These are phyloP conservation scores for Periconia sp. DNA, from an alignment of 2,329 filamentous ascomycete genomes.

Conservation along the genomic window DNA sequence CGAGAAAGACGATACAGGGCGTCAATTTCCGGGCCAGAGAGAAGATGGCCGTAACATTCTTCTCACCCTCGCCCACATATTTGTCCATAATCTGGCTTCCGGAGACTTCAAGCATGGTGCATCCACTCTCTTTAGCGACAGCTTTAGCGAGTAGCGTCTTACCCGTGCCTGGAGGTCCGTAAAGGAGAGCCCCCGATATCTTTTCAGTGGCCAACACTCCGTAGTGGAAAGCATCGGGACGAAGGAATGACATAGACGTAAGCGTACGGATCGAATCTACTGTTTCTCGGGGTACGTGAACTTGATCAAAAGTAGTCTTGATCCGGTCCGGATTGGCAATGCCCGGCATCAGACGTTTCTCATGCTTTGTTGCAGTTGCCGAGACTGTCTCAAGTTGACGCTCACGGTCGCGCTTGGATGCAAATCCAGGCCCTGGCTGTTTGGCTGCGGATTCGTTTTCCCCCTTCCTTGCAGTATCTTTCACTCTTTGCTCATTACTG, in stretches of 20 bases:
- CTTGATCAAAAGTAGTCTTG: slow-evolving; percentile 83
- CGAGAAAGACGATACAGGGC: slow-evolving; percentile 94
- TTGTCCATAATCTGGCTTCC: slow-evolving; percentile 94
- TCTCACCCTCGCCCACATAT: slow-evolving; percentile 95
- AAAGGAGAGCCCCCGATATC: slow-evolving; percentile 86
- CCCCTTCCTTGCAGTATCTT: background rate
- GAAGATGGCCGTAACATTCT: slow-evolving; percentile 91
- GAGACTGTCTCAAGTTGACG: slow-evolving; percentile 55
- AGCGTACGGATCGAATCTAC: slow-evolving; percentile 87
- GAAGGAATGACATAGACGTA: slow-evolving; percentile 82
- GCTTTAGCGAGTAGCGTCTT: slow-evolving; percentile 69
- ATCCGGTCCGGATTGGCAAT: slow-evolving; percentile 84
- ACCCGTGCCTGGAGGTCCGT: slow-evolving; percentile 80
- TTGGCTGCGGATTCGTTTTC: slow-evolving; percentile 12
- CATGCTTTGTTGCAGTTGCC: slow-evolving; percentile 67
- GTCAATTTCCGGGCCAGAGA: slow-evolving; percentile 87
- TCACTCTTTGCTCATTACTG: slow-evolving; percentile 1
- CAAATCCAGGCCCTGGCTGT: slow-evolving; percentile 15
- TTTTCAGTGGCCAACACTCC: slow-evolving; percentile 90
- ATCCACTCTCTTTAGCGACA: slow-evolving; percentile 69
- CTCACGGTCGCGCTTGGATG: slow-evolving; percentile 50
- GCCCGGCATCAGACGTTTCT: slow-evolving; percentile 80
- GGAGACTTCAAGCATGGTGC: slow-evolving; percentile 80
- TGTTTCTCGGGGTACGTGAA: slow-evolving; percentile 82
- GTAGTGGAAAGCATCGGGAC: slow-evolving; percentile 95